Evolutionary conservation across 805 yeast genomes (phyloP).

Genomic region (Candida vartiovaarae): DNA sequence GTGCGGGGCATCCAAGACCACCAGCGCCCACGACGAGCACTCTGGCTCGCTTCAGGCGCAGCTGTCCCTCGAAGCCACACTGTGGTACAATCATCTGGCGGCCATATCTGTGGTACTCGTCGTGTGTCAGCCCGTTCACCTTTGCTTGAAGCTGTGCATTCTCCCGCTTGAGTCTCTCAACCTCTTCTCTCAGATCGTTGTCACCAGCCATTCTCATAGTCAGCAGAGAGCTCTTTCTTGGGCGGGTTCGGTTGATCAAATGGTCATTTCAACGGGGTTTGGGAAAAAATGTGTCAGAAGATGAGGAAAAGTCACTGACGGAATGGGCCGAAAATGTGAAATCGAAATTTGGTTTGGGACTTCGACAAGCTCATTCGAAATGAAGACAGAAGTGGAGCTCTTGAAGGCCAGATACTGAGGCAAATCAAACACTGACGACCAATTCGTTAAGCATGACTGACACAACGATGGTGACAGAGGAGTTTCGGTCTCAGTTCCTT

Average conservation of each 20-base stretch:
- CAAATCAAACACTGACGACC: too few species aligned
- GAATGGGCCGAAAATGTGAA: too few species aligned
- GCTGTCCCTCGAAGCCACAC: constrained; percentile 47
- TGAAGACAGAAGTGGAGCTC: too few species aligned
- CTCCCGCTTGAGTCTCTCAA: constrained; percentile 11
- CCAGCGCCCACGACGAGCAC: constrained; percentile 92
- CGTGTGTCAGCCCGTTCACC: constrained; percentile 29
- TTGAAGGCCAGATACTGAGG: too few species aligned
- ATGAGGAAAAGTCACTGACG: too few species aligned
- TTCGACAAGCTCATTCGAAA: too few species aligned
- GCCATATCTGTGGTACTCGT: constrained; percentile 82
- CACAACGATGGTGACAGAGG: constrained; percentile 3
- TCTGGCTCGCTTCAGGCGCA: constrained; percentile 45
- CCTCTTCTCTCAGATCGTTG: constrained; percentile 3
- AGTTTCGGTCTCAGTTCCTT: constrained; percentile 10
- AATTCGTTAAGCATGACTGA: too few species aligned
- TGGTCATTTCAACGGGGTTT: too few species aligned
- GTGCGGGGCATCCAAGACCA: constrained; percentile 91
- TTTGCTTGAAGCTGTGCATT: constrained; percentile 7
- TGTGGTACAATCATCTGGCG: constrained; percentile 92
- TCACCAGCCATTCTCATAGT: background rate
- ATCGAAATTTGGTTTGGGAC: too few species aligned
- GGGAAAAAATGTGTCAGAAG: too few species aligned
- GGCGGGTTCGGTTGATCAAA: too few species aligned
- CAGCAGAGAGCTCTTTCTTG: too few species aligned